These are phyloP conservation scores for Phialocephala sp. DNA, from an alignment of 2,329 filamentous ascomycete species.

Conservation along the genomic window DNA sequence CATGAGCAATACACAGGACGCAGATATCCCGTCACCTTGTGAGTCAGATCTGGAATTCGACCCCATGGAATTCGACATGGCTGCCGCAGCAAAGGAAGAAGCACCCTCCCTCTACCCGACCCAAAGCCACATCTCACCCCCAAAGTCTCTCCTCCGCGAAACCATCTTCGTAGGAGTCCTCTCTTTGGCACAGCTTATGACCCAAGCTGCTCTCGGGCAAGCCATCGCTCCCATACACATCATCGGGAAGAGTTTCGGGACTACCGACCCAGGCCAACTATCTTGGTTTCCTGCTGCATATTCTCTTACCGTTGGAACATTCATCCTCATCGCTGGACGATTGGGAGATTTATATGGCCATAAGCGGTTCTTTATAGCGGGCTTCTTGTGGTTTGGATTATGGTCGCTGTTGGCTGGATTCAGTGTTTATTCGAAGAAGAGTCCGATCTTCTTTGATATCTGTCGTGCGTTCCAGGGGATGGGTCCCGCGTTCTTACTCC, in stretches of 20 bases:
- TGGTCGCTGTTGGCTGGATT: slow-evolving; percentile 39
- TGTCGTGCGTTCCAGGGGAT: slow-evolving; percentile 61
- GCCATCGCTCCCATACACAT: slow-evolving; percentile 54
- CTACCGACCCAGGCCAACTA: slow-evolving; percentile 50
- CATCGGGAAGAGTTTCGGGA: slow-evolving; percentile 54
- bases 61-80: neutral
- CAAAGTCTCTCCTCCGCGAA: slow-evolving; percentile 39
- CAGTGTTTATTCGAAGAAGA: slow-evolving; percentile 39
- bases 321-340: slow-evolving; percentile 58
- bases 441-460: slow-evolving; percentile 49
- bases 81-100: neutral
- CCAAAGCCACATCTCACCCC: slow-evolving; percentile 20
- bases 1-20: neutral
- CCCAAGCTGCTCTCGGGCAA: slow-evolving; percentile 54
- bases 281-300: slow-evolving; percentile 65
- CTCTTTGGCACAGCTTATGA: slow-evolving; percentile 55
- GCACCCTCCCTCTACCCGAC: slow-evolving; percentile 16
- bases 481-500: slow-evolving; percentile 57
- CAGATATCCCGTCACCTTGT: slow-evolving; percentile 1
- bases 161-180: slow-evolving; percentile 50
- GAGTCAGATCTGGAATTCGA: slow-evolving; percentile 1
- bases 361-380: slow-evolving; percentile 52
- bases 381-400: slow-evolving; percentile 47
- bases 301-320: slow-evolving; percentile 59
- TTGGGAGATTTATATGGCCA: slow-evolving; percentile 60